These are phyloP conservation scores for Apiotrichum sp. DNA, from an alignment of 1,284 basidiomycete genomes.

Conservation along the genomic window DNA sequence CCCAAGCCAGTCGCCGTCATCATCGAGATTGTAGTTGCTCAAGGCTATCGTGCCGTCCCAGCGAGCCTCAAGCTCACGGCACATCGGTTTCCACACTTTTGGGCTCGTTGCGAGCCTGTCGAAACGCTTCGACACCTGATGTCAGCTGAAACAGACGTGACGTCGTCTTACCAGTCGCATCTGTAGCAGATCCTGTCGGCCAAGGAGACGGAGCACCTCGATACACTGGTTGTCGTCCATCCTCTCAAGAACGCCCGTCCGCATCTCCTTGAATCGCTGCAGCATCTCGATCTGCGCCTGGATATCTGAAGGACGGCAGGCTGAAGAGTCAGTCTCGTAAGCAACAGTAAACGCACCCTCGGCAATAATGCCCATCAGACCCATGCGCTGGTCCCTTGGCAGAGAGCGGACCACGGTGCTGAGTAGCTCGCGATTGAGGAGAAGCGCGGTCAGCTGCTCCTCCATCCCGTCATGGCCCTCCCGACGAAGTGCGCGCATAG, in stretches of 20 bases:
- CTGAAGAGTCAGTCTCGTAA: slow-evolving; percentile 14
- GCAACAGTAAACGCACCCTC: slow-evolving; percentile 22
- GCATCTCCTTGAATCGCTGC: slow-evolving; percentile 70
- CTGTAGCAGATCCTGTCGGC: slow-evolving; percentile 59
- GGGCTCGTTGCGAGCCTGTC: slow-evolving; percentile 62
- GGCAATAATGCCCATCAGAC: slow-evolving; percentile 21
- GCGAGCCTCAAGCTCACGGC: slow-evolving; percentile 25
- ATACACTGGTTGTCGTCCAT: slow-evolving; percentile 63
- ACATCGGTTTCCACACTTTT: slow-evolving; percentile 59
- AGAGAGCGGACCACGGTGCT: slow-evolving; percentile 16
- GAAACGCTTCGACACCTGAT: slow-evolving; percentile 70
- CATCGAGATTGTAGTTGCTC: slow-evolving; percentile 45
- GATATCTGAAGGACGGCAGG: slow-evolving; percentile 38
- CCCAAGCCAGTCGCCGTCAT: slow-evolving; percentile 69
- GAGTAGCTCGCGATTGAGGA: slow-evolving; percentile 12
- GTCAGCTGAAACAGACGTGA: slow-evolving; percentile 22
- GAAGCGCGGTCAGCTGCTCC: slow-evolving; percentile 1
- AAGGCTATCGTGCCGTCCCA: slow-evolving; percentile 21
- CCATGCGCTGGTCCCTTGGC: slow-evolving; percentile 22
- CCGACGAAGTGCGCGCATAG: not conserved
- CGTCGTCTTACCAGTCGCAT: slow-evolving; percentile 45
- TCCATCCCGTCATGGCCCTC: not conserved
- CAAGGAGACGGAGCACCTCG: slow-evolving; percentile 60
- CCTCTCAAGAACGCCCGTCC: slow-evolving; percentile 71
- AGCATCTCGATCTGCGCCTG: slow-evolving; percentile 66